Percentiles rank a stretch among this genome's conserved stretches.
Evolutionary conservation across 768 basidiomycete genomes (phyloP).

Genomic region (Tremella mesenterica): DNA sequence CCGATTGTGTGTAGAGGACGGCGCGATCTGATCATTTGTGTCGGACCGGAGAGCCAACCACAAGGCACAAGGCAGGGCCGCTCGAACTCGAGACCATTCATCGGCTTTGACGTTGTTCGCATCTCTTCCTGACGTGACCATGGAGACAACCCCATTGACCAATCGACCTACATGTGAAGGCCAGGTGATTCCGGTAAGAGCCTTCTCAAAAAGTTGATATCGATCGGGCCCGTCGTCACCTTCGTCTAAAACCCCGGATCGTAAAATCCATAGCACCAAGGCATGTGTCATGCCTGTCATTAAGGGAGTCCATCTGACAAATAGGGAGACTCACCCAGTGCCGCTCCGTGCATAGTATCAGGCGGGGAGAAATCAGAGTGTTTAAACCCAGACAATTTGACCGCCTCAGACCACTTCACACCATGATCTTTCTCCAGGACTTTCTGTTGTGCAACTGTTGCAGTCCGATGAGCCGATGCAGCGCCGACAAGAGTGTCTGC

Average conservation of each 20-base stretch:
- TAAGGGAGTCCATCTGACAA: no score
- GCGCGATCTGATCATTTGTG: not conserved
- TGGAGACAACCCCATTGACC: not conserved
- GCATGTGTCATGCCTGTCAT: not conserved
- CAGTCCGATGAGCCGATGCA: no score
- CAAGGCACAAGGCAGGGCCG: not conserved
- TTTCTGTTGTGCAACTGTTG: no score
- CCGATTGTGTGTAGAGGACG: not conserved
- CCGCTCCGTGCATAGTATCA: not conserved
- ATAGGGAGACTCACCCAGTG: no score
- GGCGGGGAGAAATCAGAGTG: not conserved
- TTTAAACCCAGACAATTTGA: no score
- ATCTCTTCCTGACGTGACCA: not conserved
- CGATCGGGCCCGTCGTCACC: not conserved
- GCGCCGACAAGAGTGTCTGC: no score
- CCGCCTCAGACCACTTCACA: no score
- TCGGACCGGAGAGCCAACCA: not conserved
- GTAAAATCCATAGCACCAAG: not conserved
- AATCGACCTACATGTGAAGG: conserved; percentile 1
- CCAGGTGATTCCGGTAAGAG: not conserved
- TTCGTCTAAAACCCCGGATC: not conserved
- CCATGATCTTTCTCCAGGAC: no score
- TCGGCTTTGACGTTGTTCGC: not conserved
- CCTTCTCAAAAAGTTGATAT: not conserved
- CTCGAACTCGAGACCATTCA: conserved; percentile 2